Evolutionary conservation across 352 stramenopile genomes (phyloP).

Genomic region (Thraustochytrium striatum): DNA sequence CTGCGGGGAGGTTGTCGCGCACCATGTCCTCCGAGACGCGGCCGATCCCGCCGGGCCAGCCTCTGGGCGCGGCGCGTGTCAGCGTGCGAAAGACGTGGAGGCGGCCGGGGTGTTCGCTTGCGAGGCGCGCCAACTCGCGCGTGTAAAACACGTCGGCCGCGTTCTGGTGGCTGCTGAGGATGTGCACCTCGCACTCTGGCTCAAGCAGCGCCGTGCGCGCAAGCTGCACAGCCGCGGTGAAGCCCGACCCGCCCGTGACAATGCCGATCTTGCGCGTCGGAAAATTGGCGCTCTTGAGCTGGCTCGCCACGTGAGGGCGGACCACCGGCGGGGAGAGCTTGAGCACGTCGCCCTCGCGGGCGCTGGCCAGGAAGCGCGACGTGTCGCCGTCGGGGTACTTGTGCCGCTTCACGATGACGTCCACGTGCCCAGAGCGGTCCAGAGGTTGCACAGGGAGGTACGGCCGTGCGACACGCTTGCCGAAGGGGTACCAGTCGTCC

Average conservation of each 20-base stretch:
- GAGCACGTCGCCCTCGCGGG: not conserved
- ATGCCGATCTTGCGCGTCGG: not conserved
- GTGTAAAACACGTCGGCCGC: constrained; percentile 25
- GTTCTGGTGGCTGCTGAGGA: constrained; percentile 10
- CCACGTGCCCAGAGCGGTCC: constrained; percentile 9
- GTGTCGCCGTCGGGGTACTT: constrained; percentile 33
- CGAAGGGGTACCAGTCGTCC: constrained; percentile 30
- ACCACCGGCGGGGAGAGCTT: not conserved
- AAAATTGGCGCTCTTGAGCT: not conserved
- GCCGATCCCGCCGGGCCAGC: constrained; percentile 10
- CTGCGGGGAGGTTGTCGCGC: not conserved
- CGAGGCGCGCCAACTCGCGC: constrained; percentile 3
- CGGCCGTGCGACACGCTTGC: not conserved
- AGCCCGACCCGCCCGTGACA: not conserved
- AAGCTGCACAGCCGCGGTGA: constrained; percentile 29
- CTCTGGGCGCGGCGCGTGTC: constrained; percentile 5
- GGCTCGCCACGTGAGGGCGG: no score
- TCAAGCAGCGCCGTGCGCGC: not conserved
- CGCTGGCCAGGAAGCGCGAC: not conserved
- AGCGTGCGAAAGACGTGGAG: constrained; percentile 24
- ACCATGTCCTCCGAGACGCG: constrained; percentile 31
- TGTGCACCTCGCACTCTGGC: not conserved
- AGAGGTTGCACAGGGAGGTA: constrained; percentile 40
- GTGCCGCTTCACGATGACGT: constrained; percentile 41
- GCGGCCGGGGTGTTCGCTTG: not conserved